These are phyloP conservation scores for Phytophthora sp. DNA, from an alignment of 352 stramenopile species.

Conservation along the genomic window DNA sequence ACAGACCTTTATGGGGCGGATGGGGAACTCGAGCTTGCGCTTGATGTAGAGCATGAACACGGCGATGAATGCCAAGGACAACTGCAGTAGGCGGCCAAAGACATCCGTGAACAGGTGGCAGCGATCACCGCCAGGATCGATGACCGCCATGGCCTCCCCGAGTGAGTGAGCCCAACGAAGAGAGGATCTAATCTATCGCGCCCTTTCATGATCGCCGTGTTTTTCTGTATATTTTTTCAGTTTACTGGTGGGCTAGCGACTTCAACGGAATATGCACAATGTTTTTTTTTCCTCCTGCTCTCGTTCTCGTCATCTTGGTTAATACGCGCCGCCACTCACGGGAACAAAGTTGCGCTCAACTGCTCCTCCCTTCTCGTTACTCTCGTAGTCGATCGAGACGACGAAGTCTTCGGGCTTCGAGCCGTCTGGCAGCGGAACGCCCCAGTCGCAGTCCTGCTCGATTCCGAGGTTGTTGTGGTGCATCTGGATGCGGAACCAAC, in stretches of 20 bases:
- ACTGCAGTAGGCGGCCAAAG: constrained; percentile 63
- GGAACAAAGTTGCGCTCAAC: constrained; percentile 24
- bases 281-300: not conserved
- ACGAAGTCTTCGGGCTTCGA: constrained; percentile 65
- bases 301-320: not conserved
- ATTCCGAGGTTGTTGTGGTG: constrained; percentile 92
- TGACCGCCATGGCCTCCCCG: constrained; percentile 2
- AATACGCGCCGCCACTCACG: constrained; percentile 13
- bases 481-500: constrained; percentile 93
- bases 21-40: constrained; percentile 76
- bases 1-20: constrained; percentile 57
- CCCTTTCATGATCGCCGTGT: constrained; percentile 19
- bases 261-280: constrained; percentile 14
- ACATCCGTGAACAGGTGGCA: constrained; percentile 78
- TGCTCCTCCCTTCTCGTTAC: constrained; percentile 9
- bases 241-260: too few relatives aligned
- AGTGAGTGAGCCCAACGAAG: not conserved
- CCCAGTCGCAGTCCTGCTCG: constrained; percentile 90
- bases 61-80: constrained; percentile 53
- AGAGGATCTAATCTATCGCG: constrained; percentile 14
- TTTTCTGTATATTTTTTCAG: not conserved
- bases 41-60: constrained; percentile 80
- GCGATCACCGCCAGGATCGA: constrained; percentile 30
- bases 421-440: constrained; percentile 81
- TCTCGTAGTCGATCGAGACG: constrained; percentile 36